Evolutionary conservation across 176 grass and related monocot species (phyloP), one percentile per base, ranked within the genome.

Genomic region (Metroxylon sagu): DNA sequence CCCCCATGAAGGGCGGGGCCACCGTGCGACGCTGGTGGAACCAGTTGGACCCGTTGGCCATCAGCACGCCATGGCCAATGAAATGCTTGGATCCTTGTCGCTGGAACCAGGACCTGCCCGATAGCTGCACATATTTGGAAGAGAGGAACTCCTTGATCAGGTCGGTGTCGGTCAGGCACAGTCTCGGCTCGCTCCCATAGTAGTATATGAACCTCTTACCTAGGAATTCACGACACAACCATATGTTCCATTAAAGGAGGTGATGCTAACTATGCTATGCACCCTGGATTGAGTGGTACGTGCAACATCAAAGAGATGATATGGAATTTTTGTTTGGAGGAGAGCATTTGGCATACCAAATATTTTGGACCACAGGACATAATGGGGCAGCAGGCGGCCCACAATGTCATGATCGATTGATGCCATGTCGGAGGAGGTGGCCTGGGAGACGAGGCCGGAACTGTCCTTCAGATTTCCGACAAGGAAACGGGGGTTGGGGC

Each of bases 1-100:
- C 92, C 4, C 87, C 72, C 92, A 91, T 97, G 92, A 97, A 91
- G 12, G 81, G 83, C 25, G 92, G 92, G 66, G 92, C 87, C 53
- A 91, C 84, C 74, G 88, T 77, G 75, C 88, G 92, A 21, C 92
- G 92, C 62, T 97, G 92, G 84, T 97, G 87, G 29, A 78, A 80
- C 92, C 92, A 97, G 5, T 59, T 71, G 26, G 75, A 56, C 50
- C 92, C 87, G 66, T 91, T 97, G 14, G 92, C 92, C 92, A 97
- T 97, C 62, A 97, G 64, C 19, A 97, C 43, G 15, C 92, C 92
- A 25, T 82, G 56, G 18, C 92, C 92, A 50, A 97, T 97, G 77
- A 97, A 85, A 68, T 97, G 60, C 65, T 53, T 70, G 0, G 92
- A 74, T 0, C 92, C 92, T 64, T 91, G 78, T 48, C 67, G 72